These are phyloP conservation scores for Dujonia santamariae DNA, from an alignment of 1,139 yeast genomes.

Conservation along the genomic window DNA sequence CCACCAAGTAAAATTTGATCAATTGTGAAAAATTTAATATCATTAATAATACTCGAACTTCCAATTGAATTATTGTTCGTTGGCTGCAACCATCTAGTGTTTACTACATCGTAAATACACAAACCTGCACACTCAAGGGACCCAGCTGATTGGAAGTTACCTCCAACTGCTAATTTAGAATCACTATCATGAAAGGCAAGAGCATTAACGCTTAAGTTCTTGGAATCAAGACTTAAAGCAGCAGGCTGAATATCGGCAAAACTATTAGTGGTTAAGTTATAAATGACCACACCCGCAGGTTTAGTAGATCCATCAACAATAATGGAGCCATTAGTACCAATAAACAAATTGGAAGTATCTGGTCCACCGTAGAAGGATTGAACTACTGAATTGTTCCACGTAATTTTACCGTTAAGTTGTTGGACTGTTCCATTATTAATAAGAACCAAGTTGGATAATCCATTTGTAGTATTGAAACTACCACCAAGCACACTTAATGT, in stretches of 20 bases:
- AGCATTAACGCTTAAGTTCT: constrained; percentile 44
- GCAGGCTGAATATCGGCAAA: constrained; percentile 49
- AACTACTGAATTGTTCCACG: constrained; percentile 37
- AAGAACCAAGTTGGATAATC: constrained; percentile 32
- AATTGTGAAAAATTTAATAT: constrained; percentile 50
- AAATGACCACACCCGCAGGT: constrained; percentile 49
- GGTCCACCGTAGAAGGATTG: constrained; percentile 42
- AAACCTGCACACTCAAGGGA: constrained; percentile 58
- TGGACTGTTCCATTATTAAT: constrained; percentile 23
- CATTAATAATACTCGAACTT: constrained; percentile 37
- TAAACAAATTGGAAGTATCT: constrained; percentile 34
- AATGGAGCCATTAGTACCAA: constrained; percentile 53
- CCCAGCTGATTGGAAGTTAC: constrained; percentile 64
- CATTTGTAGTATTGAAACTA: constrained; percentile 22
- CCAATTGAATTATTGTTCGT: constrained; percentile 36
- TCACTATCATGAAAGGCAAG: constrained; percentile 51
- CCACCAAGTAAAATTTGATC: constrained; percentile 64
- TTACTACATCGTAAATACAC: constrained; percentile 62
- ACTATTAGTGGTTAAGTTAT: constrained; percentile 40
- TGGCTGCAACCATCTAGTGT: constrained; percentile 54
- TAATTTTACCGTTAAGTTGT: constrained; percentile 28
- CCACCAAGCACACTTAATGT: constrained; percentile 55
- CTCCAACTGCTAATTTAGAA: constrained; percentile 66
- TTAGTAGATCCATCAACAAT: constrained; percentile 17
- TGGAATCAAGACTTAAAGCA: constrained; percentile 23